A percentile compares a stretch with the other conserved stretches of the same genome.
These are phyloP conservation scores for Paraphaeosphaeria sporulosa DNA, from an alignment of 2,329 filamentous ascomycete species.

Conservation along the genomic window DNA sequence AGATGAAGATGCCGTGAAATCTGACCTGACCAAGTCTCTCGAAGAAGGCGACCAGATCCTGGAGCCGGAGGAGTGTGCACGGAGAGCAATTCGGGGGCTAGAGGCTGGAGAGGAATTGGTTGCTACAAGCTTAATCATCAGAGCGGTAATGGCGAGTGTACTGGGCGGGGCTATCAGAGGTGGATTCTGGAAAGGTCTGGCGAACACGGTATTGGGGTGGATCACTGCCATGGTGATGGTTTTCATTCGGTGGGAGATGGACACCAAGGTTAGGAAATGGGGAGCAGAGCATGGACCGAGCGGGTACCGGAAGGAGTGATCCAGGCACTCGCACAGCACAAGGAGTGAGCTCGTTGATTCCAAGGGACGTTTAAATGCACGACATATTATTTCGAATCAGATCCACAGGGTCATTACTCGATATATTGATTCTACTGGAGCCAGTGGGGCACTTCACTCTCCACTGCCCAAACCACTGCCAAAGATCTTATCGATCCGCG, in stretches of 20 bases:
- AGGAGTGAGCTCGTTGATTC: neutral
- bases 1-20: conserved; percentile 48
- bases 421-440: neutral
- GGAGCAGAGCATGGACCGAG: conserved; percentile 18
- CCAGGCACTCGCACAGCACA: neutral
- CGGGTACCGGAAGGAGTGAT: conserved; percentile 15
- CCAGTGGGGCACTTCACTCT: neutral
- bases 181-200: conserved; percentile 19
- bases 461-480: conserved; percentile 46
- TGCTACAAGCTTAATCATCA: conserved; percentile 28
- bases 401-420: neutral
- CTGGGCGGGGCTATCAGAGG: conserved; percentile 17
- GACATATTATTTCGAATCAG: too few relatives aligned
- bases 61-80: conserved; percentile 26
- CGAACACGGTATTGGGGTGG: conserved; percentile 19
- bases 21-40: conserved; percentile 49
- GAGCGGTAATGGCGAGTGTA: conserved; percentile 22
- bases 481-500: conserved; percentile 57
- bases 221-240: conserved; percentile 17
- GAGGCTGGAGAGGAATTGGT: conserved; percentile 39
- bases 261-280: conserved; percentile 21
- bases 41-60: conserved; percentile 49
- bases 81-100: conserved; percentile 31
- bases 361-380: neutral
- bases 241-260: conserved; percentile 23